Conservation (phyloP, 441 rosid genomes). For the Croton setiger region DNA sequence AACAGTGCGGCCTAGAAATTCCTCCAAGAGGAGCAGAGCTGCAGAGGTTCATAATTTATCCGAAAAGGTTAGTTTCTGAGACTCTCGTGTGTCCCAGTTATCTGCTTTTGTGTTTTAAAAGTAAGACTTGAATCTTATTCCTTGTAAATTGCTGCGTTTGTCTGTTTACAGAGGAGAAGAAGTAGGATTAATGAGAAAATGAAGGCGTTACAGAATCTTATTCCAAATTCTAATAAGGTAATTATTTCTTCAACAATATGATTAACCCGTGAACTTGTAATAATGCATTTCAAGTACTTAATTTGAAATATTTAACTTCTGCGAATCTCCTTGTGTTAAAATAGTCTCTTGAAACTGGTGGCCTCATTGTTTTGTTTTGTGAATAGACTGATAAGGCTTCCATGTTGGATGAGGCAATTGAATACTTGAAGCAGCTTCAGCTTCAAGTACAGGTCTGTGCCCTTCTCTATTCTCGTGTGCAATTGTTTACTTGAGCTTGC, state of each 20-base stretch:
- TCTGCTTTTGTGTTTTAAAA: neutral
- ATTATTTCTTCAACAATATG: neutral
- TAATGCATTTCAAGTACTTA: neutral
- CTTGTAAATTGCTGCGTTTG: neutral
- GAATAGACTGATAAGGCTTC: conserved; percentile 81
- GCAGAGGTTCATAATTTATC: conserved; percentile 87
- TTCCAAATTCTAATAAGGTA: conserved; percentile 96
- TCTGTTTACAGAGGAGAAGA: conserved; percentile 67
- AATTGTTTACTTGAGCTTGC: neutral
- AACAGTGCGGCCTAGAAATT: conserved; percentile 35
- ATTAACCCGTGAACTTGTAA: neutral
- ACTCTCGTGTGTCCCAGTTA: neutral
- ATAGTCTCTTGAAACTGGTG: conserved; percentile 53
- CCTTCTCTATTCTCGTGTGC: conserved; percentile 8
- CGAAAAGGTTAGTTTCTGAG: conserved; percentile 35
- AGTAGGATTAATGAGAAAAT: conserved; percentile 92
- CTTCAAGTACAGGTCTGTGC: conserved; percentile 74
- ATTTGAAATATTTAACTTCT: conserved; percentile 12
- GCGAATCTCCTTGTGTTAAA: conserved; percentile 76
- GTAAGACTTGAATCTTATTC: neutral
- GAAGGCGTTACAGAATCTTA: conserved; percentile 88
- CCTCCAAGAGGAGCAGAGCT: conserved; percentile 77
- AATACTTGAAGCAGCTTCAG: conserved; percentile 80
- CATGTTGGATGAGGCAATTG: conserved; percentile 86
- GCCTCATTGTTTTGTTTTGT: conserved; percentile 46